Evolutionary conservation across 2,329 filamentous ascomycete genomes (phyloP), one percentile per base, ranked within the genome.

Genomic region (Macrophomina tecta): DNA sequence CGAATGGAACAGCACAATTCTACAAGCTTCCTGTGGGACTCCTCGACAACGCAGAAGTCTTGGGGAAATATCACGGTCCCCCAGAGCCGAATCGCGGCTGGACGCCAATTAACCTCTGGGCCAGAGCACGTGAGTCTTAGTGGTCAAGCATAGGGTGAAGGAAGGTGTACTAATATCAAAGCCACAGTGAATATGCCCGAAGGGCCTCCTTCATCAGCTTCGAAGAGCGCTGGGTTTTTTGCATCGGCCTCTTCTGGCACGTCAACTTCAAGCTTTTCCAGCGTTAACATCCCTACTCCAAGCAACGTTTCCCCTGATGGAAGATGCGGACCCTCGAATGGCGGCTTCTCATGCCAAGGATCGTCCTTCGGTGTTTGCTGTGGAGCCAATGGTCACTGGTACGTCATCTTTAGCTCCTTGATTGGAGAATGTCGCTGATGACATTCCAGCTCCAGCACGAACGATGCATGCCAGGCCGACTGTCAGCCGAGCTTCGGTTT

Each of bases 1-100:
- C 72, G 12, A 69, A 70, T 30, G 73, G 73, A 8, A 69, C 70
- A 11, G 76, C 75, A 14, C 69, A 73, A 30, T 78, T 78, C 64
- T 79, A 72, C 68, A 72, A 72, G 51, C 66, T 69, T 11, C 72
- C 72, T n/a, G 65, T 71, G 1, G 69, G 64, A 38, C 58, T 72
- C 16, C 63, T 73, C 14, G 72, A 72, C 11, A 73, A 73, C 36
- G 72, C 72, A 2, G 68, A 72, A 36, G 71, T 78, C 38, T 55
- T 77, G 40, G 73, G 70, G 8, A 71, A 73, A 9, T 72, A 78
- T 40, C 68, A 70, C 28, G 75, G 76, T 2, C 64, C 68, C 1
- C 68, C 72, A 60, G 69, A 71, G 23, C 68, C 71, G 3, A 42
- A 67, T 9, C 65, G 69, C 30, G 70, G 68, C 18, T 77, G 74